Evolutionary conservation across 1,284 basidiomycete species (phyloP).

Genomic region (Lignosus rhinocerotis): DNA sequence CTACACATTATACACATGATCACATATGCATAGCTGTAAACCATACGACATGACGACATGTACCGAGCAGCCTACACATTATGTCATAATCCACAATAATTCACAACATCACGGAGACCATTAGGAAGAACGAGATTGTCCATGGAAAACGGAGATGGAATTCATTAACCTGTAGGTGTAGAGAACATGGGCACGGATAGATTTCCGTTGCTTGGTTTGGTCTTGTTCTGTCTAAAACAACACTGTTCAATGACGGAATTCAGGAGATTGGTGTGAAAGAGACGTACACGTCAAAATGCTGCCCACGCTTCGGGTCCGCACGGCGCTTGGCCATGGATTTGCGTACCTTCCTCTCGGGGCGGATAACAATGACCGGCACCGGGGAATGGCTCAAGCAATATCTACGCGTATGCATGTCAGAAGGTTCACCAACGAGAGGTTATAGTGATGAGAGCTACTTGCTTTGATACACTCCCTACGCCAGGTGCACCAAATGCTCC

Average conservation of each 20-base stretch:
- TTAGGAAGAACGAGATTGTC: neutral
- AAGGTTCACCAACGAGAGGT: neutral
- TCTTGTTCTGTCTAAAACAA: slow-evolving; percentile 14
- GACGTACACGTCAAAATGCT: slow-evolving; percentile 68
- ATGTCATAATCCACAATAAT: too few relatives aligned
- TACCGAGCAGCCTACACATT: too few relatives aligned
- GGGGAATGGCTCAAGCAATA: slow-evolving; percentile 90
- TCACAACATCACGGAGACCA: too few relatives aligned
- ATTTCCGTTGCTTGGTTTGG: slow-evolving; percentile 19
- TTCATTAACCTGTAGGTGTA: slow-evolving; percentile 23
- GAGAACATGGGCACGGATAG: slow-evolving; percentile 27
- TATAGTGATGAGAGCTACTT: slow-evolving; percentile 20
- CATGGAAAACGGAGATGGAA: neutral
- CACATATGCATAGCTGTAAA: too few relatives aligned
- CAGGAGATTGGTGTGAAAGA: neutral
- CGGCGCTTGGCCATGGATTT: slow-evolving; percentile 82
- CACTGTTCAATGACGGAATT: neutral
- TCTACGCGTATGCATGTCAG: slow-evolving; percentile 35
- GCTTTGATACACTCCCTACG: slow-evolving; percentile 69
- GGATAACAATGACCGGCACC: slow-evolving; percentile 90
- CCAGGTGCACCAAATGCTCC: slow-evolving; percentile 57
- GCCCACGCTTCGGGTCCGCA: slow-evolving; percentile 82
- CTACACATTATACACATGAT: too few relatives aligned
- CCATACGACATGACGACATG: too few relatives aligned
- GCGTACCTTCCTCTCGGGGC: slow-evolving; percentile 84